A percentile compares a stretch with the other conserved stretches of the same genome.
Conservation (phyloP, 2,329 filamentous ascomycete genomes). For the Dactylellina parvicollis region DNA sequence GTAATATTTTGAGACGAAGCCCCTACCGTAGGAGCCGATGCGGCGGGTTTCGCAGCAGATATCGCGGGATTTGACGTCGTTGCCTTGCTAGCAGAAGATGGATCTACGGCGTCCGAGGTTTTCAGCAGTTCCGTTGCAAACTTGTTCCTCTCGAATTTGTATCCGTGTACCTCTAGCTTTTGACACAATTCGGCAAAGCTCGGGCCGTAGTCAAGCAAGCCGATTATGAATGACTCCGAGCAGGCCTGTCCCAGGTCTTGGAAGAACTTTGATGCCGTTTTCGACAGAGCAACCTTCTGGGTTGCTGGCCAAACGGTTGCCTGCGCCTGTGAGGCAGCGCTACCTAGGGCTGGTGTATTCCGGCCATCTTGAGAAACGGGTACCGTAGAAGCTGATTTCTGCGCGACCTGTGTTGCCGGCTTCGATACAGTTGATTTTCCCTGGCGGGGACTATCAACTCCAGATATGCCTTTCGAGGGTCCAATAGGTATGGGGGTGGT, state of each 20-base stretch:
- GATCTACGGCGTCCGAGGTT: conserved; percentile 6
- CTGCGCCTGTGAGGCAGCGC: conserved; percentile 28
- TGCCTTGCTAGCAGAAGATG: background rate
- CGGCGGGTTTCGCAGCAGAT: conserved; percentile 15
- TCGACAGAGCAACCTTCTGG: conserved; percentile 29
- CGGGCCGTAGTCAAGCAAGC: conserved; percentile 31
- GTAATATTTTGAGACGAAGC: background rate
- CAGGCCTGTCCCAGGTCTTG: conserved; percentile 2
- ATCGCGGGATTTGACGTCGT: conserved; percentile 20
- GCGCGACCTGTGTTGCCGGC: background rate
- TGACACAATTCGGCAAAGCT: conserved; percentile 37
- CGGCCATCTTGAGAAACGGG: background rate
- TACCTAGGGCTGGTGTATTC: conserved; percentile 6
- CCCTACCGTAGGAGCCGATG: background rate
- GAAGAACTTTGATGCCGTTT: conserved; percentile 24
- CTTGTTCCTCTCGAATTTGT: conserved; percentile 39
- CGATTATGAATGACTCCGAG: conserved; percentile 18
- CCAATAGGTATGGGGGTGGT: conserved; percentile 17
- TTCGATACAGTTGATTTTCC: conserved; percentile 1
- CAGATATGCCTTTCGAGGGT: conserved; percentile 39
- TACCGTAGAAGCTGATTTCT: background rate
- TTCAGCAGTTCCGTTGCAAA: conserved; percentile 37
- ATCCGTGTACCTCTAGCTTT: conserved; percentile 30
- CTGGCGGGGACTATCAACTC: conserved; percentile 54
- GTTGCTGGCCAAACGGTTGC: conserved; percentile 35